These are phyloP conservation scores for Hsuehochloa calcarea DNA, from an alignment of 176 grass and related monocot genomes.

Conservation along the genomic window DNA sequence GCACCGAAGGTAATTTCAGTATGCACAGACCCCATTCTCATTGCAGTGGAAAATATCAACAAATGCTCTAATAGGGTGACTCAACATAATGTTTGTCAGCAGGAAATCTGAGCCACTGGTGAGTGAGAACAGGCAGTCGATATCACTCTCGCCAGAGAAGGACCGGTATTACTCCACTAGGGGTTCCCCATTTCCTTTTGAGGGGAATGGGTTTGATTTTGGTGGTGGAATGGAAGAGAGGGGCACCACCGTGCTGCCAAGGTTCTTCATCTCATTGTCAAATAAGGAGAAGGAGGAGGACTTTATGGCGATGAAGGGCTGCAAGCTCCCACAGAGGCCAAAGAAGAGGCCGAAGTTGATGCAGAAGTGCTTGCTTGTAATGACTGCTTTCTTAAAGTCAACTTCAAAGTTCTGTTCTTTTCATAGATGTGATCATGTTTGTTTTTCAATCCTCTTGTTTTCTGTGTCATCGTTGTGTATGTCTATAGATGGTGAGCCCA, in stretches of 20 bases:
- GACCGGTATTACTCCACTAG: slow-evolving; percentile 91
- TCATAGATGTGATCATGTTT: neutral
- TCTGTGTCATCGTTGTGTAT: slow-evolving; percentile 8
- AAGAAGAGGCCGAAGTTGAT: slow-evolving; percentile 97
- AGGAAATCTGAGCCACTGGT: slow-evolving; percentile 60
- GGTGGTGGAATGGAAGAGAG: slow-evolving; percentile 56
- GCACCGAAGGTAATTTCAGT: slow-evolving; percentile 56
- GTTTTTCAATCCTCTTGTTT: neutral
- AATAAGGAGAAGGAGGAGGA: slow-evolving; percentile 99
- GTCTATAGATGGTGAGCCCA: slow-evolving; percentile 71
- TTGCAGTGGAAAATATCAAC: neutral
- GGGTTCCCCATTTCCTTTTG: slow-evolving; percentile 61
- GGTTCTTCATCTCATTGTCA: slow-evolving; percentile 94
- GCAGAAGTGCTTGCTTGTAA: slow-evolving; percentile 92
- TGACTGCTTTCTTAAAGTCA: neutral
- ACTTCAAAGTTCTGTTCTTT: neutral
- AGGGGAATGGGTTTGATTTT: slow-evolving; percentile 53
- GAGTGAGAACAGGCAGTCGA: slow-evolving; percentile 52
- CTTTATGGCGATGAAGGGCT: slow-evolving; percentile 98
- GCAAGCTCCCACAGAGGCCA: slow-evolving; percentile 93
- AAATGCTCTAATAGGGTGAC: neutral
- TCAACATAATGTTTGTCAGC: slow-evolving; percentile 3
- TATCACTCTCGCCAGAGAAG: slow-evolving; percentile 67
- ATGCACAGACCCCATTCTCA: neutral
- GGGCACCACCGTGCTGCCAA: slow-evolving; percentile 47